A percentile compares a stretch with the other conserved stretches of the same genome.
These are phyloP conservation scores for Dictyostelium firmibasis DNA, from an alignment of 78 protist genomes.

Conservation along the genomic window DNA sequence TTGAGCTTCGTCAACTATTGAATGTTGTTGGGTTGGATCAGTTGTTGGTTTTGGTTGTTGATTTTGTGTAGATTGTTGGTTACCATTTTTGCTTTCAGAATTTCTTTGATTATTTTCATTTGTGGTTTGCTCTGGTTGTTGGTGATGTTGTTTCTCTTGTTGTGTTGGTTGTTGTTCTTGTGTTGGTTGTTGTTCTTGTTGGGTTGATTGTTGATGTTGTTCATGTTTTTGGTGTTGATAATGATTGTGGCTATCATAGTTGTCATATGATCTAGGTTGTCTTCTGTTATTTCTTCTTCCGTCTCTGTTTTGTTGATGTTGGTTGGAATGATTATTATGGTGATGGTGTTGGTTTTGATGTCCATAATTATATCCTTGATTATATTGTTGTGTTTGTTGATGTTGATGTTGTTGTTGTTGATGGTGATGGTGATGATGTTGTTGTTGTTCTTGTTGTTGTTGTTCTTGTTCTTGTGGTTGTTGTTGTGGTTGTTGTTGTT, in stretches of 20 bases:
- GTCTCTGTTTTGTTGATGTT: background rate
- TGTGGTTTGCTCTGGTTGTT: slow-evolving; percentile 3
- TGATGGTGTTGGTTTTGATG: background rate
- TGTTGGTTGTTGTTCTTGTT: background rate
- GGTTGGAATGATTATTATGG: background rate
- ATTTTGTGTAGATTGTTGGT: background rate
- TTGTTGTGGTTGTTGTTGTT: background rate
- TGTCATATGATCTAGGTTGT: background rate
- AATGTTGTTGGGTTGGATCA: background rate
- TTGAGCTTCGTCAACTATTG: background rate
- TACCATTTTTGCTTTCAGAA: background rate
- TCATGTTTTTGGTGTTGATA: background rate
- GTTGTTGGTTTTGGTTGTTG: background rate
- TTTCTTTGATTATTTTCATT: background rate
- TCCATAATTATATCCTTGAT: background rate
- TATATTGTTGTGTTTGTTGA: background rate
- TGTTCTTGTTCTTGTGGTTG: no score
- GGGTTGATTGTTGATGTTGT: background rate
- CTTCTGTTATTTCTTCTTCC: background rate
- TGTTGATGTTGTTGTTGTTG: background rate
- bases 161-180: background rate
- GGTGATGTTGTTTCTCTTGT: background rate
- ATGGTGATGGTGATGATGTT: no score
- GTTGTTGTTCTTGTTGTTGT: no score
- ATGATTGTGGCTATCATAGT: background rate